Base-by-base conservation (phyloP, 2,329 filamentous ascomycete genomes). In the Talaromyces islandicus region DNA sequence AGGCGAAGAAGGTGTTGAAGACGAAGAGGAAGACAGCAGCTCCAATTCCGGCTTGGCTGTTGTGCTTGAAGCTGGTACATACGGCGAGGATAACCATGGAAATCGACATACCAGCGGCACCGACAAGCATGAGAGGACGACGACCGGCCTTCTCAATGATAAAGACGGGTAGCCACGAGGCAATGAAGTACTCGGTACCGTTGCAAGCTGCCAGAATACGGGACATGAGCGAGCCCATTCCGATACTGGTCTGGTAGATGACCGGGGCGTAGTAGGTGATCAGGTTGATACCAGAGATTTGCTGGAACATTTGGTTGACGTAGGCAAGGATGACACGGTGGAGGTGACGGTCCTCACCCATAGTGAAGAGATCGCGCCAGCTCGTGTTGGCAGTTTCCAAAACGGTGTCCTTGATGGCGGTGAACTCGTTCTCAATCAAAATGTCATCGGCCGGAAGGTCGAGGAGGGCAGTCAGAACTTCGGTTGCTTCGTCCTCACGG, bases 91-190 rank as follows among this genome's bases (percentile, higher is more conserved):
- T 80, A 2, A 85, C 82, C 88, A 91, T 90, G 56, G 83, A 85
- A 1, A 81, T 69, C 41, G 84, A 85, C 77, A 87, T 86, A 0
- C 85, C 85, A 35, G 83, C 75, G 0, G 85, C 84, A 57, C 88
- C 88, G 63, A 90, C 84, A 19, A 91, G 74, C 87, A 92, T 91
- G 62, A 91, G 81, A 68, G 84, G 83, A 19, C 88, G 82, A 29
- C 89, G 77, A 14, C 80, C 80, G 57, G 81, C 71, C 56, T 74
- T 76, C 64, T 83, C 80, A 60, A 82, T 77, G 11, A 77, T 76
- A 62, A 81, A 80, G 32, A 83, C 75, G 2, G 80, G 75, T 25
- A 83, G 68, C 69, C 75, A 77, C 1, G 79, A 82, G 1, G 80
- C 79, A 25, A 81, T 57, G 64, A 83, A 83, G 67, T 83, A 83